Percentiles rank a stretch among this genome's conserved stretches.
Conservation (phyloP, 2,329 filamentous ascomycete genomes). For the Colletotrichum sp. region DNA sequence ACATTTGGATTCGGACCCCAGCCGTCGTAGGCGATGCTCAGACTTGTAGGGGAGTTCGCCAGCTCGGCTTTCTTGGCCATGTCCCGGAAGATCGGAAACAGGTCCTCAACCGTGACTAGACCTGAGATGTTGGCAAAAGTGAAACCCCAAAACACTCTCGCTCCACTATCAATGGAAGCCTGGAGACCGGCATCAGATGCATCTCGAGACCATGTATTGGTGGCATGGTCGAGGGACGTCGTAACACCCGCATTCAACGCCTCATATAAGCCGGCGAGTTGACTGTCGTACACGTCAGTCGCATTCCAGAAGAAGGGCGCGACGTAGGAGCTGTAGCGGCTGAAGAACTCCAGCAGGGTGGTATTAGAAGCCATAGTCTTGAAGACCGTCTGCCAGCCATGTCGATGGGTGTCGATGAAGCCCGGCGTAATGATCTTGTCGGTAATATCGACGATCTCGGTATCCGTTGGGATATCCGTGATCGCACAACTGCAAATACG, state of each 20-base stretch:
- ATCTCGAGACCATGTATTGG: conserved; percentile 47
- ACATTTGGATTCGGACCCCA: too few relatives aligned
- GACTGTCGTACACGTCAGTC: not conserved
- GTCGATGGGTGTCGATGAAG: conserved; percentile 48
- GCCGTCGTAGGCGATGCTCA: too few relatives aligned
- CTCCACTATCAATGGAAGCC: conserved; percentile 50
- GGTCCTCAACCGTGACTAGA: conserved; percentile 30
- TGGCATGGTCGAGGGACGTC: conserved; percentile 50
- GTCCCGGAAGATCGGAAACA: conserved; percentile 36
- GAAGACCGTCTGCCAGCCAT: conserved; percentile 46
- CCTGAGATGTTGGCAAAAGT: conserved; percentile 31
- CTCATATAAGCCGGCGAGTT: not conserved
- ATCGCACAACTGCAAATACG: too few relatives aligned
- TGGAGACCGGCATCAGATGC: conserved; percentile 46
- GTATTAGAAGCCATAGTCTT: conserved; percentile 27
- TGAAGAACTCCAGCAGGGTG: not conserved
- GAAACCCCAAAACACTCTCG: conserved; percentile 50
- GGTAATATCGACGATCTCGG: conserved; percentile 40
- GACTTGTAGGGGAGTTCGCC: not conserved
- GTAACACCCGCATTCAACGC: not conserved
- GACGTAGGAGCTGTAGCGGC: conserved; percentile 25
- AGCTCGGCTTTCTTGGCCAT: conserved; percentile 32
- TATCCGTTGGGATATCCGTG: not conserved
- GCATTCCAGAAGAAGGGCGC: not conserved
- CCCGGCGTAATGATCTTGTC: conserved; percentile 44